Conservation (phyloP, 176 grass and related monocot species). For the Saccharum officinarum region DNA sequence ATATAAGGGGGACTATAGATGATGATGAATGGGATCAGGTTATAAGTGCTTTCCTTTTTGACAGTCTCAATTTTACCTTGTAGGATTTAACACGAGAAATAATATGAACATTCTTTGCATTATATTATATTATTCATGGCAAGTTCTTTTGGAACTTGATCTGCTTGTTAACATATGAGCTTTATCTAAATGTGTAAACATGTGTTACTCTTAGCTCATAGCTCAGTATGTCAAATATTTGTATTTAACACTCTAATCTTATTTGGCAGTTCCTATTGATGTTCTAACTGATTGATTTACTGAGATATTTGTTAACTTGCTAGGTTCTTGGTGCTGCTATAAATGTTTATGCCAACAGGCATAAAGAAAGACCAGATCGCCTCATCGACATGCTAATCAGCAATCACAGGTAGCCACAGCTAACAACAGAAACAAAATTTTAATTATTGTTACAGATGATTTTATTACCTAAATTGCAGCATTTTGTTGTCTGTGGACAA, state of each 20-base stretch:
- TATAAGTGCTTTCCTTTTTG: conserved; percentile 34
- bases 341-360: conserved; percentile 92
- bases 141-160: conserved; percentile 28
- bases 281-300: conserved; percentile 19
- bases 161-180: conserved; percentile 10
- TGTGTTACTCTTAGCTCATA: conserved; percentile 21
- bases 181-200: conserved; percentile 11
- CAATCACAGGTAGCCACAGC: conserved; percentile 72
- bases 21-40: conserved; percentile 98
- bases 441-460: background rate
- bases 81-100: conserved; percentile 7
- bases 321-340: conserved; percentile 88
- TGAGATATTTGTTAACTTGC: conserved; percentile 46
- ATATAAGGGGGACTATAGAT: conserved; percentile 94
- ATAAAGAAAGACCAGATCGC: conserved; percentile 93
- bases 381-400: conserved; percentile 97
- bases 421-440: background rate
- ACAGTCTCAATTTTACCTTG: background rate
- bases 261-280: conserved; percentile 15
- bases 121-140: conserved; percentile 16
- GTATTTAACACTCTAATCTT: background rate
- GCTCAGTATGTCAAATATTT: conserved; percentile 1
- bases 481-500: background rate
- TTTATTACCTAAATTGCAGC: background rate
- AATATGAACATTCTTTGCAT: conserved; percentile 4